These are phyloP conservation scores for Passiflora organensis DNA, from an alignment of 345 rosid species.

Conservation along the genomic window DNA sequence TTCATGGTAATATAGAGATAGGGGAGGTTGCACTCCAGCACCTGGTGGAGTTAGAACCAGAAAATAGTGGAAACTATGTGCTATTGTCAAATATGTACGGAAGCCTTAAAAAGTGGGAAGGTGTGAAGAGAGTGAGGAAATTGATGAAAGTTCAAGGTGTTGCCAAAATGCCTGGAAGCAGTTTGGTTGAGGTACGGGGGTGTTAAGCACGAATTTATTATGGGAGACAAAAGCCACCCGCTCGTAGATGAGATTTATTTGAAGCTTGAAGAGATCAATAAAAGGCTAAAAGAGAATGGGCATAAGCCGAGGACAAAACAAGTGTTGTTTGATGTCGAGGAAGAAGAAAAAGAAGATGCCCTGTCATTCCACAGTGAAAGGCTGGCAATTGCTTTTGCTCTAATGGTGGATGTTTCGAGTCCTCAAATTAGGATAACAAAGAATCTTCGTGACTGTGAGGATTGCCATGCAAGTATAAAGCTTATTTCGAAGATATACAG, in stretches of 20 bases:
- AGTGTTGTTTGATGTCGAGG: conserved; percentile 34
- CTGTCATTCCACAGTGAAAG: conserved; percentile 37
- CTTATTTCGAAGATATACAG: conserved; percentile 26
- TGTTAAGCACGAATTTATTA: conserved; percentile 37
- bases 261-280: conserved; percentile 33
- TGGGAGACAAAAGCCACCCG: conserved; percentile 37
- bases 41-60: conserved; percentile 42
- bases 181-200: conserved; percentile 44
- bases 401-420: conserved; percentile 11
- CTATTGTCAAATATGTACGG: conserved; percentile 64
- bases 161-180: conserved; percentile 49
- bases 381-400: conserved; percentile 44
- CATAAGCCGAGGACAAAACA: conserved; percentile 31
- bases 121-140: conserved; percentile 49
- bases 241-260: conserved; percentile 18
- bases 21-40: conserved; percentile 47
- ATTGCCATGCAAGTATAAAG: conserved; percentile 38
- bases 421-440: conserved; percentile 34
- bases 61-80: conserved; percentile 58
- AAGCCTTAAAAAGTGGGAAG: conserved; percentile 46
- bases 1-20: conserved; percentile 42
- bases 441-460: conserved; percentile 36
- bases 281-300: conserved; percentile 21
- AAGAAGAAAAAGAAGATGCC: conserved; percentile 42
- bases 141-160: conserved; percentile 49